Percentiles rank a stretch among this genome's conserved stretches.
Conservation (phyloP, 2,329 filamentous ascomycete species). For the Colletotrichum sp. region DNA sequence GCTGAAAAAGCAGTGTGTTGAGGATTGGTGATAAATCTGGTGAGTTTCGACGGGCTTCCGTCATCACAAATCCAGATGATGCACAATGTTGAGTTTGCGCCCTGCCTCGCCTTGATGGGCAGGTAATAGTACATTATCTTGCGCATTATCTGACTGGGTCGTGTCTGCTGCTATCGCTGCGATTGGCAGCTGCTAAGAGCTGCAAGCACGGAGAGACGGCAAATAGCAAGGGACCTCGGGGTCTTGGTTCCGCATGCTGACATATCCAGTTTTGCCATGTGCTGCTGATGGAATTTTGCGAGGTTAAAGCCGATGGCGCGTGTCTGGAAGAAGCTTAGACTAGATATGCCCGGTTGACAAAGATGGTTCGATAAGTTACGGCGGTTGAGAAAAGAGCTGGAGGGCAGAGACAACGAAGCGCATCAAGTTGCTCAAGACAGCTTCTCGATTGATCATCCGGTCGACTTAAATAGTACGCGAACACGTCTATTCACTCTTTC, state of each 20-base stretch:
- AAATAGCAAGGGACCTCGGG: neutral
- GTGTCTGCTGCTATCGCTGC: neutral
- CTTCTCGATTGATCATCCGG: neutral
- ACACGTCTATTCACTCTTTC: fast-evolving
- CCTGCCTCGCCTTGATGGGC: neutral
- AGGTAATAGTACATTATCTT: neutral
- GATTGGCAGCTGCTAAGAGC: neutral
- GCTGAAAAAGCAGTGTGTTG: neutral
- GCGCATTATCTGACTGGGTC: neutral
- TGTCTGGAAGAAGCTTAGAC: neutral
- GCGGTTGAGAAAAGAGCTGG: neutral
- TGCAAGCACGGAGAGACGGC: neutral
- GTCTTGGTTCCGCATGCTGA: constrained; percentile 19
- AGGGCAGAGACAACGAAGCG: neutral
- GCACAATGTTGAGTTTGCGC: neutral
- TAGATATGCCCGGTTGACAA: neutral
- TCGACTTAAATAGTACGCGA: neutral
- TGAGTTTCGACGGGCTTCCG: constrained; percentile 18
- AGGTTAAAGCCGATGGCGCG: neutral
- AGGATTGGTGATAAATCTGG: neutral
- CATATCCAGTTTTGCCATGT: constrained; percentile 8
- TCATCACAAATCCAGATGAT: constrained; percentile 20
- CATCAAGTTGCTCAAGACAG: neutral
- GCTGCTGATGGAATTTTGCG: neutral
- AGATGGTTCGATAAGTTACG: neutral